phyloP scores from a whole-genome alignment of 2,329 filamentous ascomycete species.

The Lithohypha guttulata region DNA sequence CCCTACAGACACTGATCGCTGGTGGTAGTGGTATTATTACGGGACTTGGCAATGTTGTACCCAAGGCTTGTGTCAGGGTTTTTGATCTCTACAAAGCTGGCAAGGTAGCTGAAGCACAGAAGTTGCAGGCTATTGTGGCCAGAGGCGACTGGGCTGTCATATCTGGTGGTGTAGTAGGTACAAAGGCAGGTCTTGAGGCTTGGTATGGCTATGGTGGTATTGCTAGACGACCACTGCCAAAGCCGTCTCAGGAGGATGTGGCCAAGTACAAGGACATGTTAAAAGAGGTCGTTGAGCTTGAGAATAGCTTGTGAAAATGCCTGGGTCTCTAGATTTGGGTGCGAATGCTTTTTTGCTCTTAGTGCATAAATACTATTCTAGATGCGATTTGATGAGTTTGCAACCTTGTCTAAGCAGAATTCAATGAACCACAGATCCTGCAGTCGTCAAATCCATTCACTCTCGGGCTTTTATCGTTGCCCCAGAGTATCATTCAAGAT shows the following conservation, averaged over 20 bases:
- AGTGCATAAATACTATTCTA: no score
- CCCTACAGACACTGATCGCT: conserved; percentile 56
- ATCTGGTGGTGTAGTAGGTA: conserved; percentile 57
- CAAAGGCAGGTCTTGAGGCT: conserved; percentile 53
- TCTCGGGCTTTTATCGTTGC: no score
- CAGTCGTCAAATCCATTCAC: background rate
- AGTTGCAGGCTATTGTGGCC: conserved; percentile 55
- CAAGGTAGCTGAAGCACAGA: conserved; percentile 48
- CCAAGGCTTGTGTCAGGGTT: conserved; percentile 53
- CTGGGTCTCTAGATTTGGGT: background rate
- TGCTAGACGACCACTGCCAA: conserved; percentile 47
- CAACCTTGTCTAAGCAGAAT: no score
- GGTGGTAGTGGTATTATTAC: conserved; percentile 63
- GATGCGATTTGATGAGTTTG: no score
- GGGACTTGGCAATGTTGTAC: conserved; percentile 60
- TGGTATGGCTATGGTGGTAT: conserved; percentile 56
- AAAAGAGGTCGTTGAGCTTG: conserved; percentile 30
- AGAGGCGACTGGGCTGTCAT: conserved; percentile 60
- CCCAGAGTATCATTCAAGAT: no score
- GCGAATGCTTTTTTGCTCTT: conserved; percentile 25
- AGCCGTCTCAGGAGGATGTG: conserved; percentile 30
- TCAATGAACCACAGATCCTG: no score
- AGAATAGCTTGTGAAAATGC: conserved; percentile 19
- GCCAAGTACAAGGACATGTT: conserved; percentile 28
- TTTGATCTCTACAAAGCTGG: conserved; percentile 51